phyloP scores from a whole-genome alignment of 768 basidiomycete species.

The Tricholoma hemisulphureum region DNA sequence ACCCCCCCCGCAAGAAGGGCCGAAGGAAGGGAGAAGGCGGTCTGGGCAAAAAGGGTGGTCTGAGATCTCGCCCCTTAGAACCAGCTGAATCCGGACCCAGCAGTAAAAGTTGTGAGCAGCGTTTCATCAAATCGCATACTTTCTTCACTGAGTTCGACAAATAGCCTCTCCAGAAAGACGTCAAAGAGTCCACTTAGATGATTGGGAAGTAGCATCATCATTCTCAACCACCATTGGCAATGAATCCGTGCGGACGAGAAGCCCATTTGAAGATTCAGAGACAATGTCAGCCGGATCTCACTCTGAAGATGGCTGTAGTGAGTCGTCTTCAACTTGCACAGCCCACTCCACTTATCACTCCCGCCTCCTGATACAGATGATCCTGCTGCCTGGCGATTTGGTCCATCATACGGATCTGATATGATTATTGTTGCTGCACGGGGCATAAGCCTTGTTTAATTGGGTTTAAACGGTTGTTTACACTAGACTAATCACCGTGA shows the following conservation, averaged over 20 bases:
- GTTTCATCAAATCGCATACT: constrained; percentile 1
- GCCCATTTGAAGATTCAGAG: constrained; percentile 2
- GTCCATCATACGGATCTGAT: constrained; percentile 1
- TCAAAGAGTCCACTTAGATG: not conserved
- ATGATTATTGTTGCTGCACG: constrained; percentile 1
- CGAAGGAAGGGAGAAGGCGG: not conserved
- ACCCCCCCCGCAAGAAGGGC: not conserved
- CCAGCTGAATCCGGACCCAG: constrained; percentile 1
- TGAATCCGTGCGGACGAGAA: constrained; percentile 2
- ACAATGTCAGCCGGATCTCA: not conserved
- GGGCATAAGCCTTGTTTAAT: not conserved
- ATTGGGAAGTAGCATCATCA: constrained; percentile 1
- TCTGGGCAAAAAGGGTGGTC: not conserved
- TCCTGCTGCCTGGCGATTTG: constrained; percentile 3
- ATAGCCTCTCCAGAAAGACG: constrained; percentile 3
- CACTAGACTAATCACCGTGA: no score
- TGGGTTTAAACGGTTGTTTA: no score
- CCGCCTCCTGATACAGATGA: constrained; percentile 2
- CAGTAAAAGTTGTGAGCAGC: constrained; percentile 1
- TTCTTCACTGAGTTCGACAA: constrained; percentile 1
- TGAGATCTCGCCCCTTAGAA: constrained; percentile 2
- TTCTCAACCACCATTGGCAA: constrained; percentile 1
- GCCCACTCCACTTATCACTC: constrained; percentile 3
- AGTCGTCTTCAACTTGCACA: not conserved
- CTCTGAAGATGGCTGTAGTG: constrained; percentile 3